Conservation (phyloP, 305 asterid species). For the Fraxinus velutina region DNA sequence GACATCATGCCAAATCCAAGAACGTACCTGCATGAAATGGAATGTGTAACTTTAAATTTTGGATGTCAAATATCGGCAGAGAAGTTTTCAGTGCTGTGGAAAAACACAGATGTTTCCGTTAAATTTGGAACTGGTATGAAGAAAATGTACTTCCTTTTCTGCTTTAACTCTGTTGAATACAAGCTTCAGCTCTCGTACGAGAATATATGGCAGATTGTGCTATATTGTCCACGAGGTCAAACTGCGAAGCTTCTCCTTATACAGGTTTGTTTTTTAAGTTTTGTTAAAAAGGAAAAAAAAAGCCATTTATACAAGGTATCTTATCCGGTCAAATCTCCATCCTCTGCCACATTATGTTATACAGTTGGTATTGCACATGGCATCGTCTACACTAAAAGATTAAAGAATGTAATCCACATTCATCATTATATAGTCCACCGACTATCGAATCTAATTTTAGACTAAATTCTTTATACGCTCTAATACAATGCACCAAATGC, state of each 20-base stretch:
- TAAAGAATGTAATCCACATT: background rate
- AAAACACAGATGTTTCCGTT: conserved; percentile 30
- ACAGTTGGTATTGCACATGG: background rate
- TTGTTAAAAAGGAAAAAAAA: background rate
- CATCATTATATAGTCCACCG: background rate
- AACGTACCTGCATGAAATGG: conserved; percentile 34
- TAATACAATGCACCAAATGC: background rate
- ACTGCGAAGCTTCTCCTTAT: conserved; percentile 43
- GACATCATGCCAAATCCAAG: conserved; percentile 33
- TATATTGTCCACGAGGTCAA: conserved; percentile 32
- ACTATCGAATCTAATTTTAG: background rate
- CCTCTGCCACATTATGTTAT: background rate
- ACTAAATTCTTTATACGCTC: background rate
- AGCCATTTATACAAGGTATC: background rate
- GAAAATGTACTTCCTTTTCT: conserved; percentile 45
- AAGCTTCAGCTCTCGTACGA: conserved; percentile 68
- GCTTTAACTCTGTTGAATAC: conserved; percentile 31
- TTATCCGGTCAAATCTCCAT: background rate
- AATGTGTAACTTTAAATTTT: conserved; percentile 40
- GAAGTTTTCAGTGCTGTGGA: conserved; percentile 58
- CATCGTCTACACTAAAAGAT: background rate
- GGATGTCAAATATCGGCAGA: conserved; percentile 62
- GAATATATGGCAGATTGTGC: conserved; percentile 64
- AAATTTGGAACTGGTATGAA: conserved; percentile 59
- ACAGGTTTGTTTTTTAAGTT: conserved; percentile 45